Conservation (phyloP, 1,284 basidiomycete genomes). For the Moesziomyces sp. region DNA sequence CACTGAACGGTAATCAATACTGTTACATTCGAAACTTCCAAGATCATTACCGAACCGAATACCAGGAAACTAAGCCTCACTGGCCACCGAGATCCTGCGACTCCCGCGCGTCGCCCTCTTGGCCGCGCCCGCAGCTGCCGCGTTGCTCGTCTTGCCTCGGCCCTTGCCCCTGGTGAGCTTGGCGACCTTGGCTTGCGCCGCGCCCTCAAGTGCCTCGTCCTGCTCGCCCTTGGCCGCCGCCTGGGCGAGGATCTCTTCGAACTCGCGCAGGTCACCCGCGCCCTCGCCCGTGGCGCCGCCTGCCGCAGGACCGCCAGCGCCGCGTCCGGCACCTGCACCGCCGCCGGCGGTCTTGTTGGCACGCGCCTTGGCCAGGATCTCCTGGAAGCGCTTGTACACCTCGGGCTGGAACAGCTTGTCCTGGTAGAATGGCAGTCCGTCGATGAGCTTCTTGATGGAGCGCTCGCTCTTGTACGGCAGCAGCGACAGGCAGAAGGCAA, state of each 20-base stretch:
- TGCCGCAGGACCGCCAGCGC: conserved; percentile 5
- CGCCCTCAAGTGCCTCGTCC: conserved; percentile 85
- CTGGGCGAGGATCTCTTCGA: conserved; percentile 80
- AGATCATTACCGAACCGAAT: background rate
- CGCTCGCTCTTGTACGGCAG: conserved; percentile 96
- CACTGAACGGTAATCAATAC: background rate
- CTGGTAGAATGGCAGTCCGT: conserved; percentile 77
- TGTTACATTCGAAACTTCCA: background rate
- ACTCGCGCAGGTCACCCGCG: conserved; percentile 59
- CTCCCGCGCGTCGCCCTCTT: conserved; percentile 27
- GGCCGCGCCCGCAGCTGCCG: conserved; percentile 5
- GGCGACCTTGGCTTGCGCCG: conserved; percentile 51
- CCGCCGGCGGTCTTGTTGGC: conserved; percentile 39
- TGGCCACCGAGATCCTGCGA: conserved; percentile 32
- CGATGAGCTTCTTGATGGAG: conserved; percentile 94
- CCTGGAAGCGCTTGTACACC: conserved; percentile 85
- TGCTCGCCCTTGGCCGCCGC: conserved; percentile 86
- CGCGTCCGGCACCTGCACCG: conserved; percentile 18
- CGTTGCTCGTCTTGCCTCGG: conserved; percentile 22
- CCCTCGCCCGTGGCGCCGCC: conserved; percentile 16
- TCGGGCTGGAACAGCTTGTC: conserved; percentile 91
- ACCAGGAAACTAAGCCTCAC: conserved; percentile 17
- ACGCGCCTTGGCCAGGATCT: conserved; percentile 79
- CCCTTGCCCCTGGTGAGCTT: conserved; percentile 32
- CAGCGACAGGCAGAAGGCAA: conserved; percentile 92